phyloP scores from a whole-genome alignment of 2,329 filamentous ascomycete genomes.

The Arachnomyces sp. region DNA sequence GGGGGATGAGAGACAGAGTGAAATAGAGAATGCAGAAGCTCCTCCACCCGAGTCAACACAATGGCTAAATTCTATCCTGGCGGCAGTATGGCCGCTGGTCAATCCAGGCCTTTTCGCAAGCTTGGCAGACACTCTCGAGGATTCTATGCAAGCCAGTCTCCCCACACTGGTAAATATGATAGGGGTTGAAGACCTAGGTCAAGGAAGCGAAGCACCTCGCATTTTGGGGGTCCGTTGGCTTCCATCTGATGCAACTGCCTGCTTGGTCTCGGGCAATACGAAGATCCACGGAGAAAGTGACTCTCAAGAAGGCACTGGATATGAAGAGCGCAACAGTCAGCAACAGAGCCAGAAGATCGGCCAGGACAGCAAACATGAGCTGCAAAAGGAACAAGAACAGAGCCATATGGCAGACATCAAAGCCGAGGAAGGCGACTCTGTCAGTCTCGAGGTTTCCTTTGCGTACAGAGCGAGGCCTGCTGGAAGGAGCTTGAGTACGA shows the following conservation, averaged over 20 bases:
- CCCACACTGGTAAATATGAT: conserved; percentile 90
- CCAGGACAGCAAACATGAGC: conserved; percentile 71
- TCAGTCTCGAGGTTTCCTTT: conserved; percentile 84
- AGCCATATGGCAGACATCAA: conserved; percentile 80
- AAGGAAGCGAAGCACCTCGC: conserved; percentile 82
- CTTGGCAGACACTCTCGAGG: conserved; percentile 86
- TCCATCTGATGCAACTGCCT: too few relatives aligned
- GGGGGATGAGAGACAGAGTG: too few relatives aligned
- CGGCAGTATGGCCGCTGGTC: conserved; percentile 79
- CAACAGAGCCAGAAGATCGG: conserved; percentile 65
- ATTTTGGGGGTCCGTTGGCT: conserved; percentile 81
- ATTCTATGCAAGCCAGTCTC: conserved; percentile 94
- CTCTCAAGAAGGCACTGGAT: too few relatives aligned
- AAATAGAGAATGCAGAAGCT: too few relatives aligned
- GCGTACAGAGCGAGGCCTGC: conserved; percentile 84
- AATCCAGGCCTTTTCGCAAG: conserved; percentile 93
- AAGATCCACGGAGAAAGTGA: too few relatives aligned
- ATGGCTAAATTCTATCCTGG: conserved; percentile 89
- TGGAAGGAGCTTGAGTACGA: conserved; percentile 62
- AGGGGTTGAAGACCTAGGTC: conserved; percentile 87
- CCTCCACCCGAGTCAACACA: conserved; percentile 87
- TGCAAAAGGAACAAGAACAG: conserved; percentile 75
- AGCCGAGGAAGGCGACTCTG: conserved; percentile 84
- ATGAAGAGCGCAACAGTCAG: too few relatives aligned
- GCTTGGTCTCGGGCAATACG: too few relatives aligned